Percentiles rank a stretch among this genome's conserved stretches.
Conservation (phyloP, 2,329 filamentous ascomycete species). For the Colletotrichum lupini region DNA sequence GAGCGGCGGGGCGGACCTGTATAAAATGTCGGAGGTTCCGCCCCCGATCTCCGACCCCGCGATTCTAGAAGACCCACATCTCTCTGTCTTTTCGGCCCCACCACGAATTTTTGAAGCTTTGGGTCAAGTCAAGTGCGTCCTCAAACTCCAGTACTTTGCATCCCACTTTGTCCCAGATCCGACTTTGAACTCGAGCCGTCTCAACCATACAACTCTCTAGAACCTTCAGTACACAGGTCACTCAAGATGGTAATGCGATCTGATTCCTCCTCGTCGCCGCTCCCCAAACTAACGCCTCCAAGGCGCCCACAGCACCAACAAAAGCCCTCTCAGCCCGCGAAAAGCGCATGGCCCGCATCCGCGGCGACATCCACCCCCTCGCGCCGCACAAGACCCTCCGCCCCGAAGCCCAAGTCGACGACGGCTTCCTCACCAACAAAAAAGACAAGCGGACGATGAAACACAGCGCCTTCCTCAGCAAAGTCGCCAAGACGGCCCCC, state of each 20-base stretch:
- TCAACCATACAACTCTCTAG: background rate
- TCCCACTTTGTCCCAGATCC: background rate
- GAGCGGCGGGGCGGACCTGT: background rate
- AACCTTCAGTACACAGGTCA: too few species aligned
- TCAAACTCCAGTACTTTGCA: background rate
- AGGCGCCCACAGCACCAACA: conserved; percentile 50
- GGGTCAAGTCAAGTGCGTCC: background rate
- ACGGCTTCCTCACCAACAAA: conserved; percentile 78
- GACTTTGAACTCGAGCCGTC: background rate
- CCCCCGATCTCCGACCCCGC: conserved; percentile 28
- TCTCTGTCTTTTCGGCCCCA: background rate
- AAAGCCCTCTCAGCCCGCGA: conserved; percentile 68
- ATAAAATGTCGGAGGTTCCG: conserved; percentile 11
- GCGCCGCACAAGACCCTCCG: conserved; percentile 64
- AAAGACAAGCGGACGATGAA: conserved; percentile 86
- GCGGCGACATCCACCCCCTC: conserved; percentile 60
- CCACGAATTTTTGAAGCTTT: conserved; percentile 32
- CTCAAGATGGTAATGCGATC: conserved; percentile 8
- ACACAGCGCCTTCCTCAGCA: conserved; percentile 81
- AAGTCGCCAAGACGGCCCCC: conserved; percentile 60
- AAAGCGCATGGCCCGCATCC: conserved; percentile 64
- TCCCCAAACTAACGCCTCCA: background rate
- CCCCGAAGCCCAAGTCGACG: conserved; percentile 60
- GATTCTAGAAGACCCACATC: background rate
- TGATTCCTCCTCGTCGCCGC: accelerated